Evolutionary conservation across 1,139 yeast species (phyloP).

Genomic region (Petasospora rhodanensis): DNA sequence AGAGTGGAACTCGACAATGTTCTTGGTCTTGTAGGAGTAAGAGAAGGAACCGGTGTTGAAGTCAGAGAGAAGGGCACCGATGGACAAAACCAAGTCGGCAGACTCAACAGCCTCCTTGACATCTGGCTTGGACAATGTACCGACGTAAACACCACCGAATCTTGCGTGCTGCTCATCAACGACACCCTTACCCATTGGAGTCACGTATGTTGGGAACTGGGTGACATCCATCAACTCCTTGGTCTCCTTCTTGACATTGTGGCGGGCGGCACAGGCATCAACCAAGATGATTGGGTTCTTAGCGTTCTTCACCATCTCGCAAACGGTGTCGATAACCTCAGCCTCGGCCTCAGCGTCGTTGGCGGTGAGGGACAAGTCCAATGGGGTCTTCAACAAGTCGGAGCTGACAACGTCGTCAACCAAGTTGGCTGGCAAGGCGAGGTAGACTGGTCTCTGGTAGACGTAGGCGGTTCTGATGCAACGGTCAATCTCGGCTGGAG

Average conservation of each 20-base stretch:
- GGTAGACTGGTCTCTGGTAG: conserved; percentile 76
- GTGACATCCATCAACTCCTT: conserved; percentile 59
- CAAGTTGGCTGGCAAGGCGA: conserved; percentile 80
- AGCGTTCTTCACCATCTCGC: conserved; percentile 50
- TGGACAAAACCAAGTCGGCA: conserved; percentile 70
- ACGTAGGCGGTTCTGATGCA: conserved; percentile 69
- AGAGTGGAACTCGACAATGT: conserved; percentile 86
- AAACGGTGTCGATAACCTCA: conserved; percentile 61
- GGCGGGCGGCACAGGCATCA: conserved; percentile 86
- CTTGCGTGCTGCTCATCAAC: conserved; percentile 71
- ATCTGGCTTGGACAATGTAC: conserved; percentile 70
- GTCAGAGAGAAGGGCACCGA: conserved; percentile 82
- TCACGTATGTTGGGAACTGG: conserved; percentile 78
- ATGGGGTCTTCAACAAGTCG: conserved; percentile 52
- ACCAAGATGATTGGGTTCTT: conserved; percentile 71
- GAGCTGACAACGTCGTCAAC: conserved; percentile 62
- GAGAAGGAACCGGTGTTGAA: conserved; percentile 90
- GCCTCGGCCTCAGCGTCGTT: conserved; percentile 68
- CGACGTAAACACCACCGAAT: conserved; percentile 86
- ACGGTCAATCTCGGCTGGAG: conserved; percentile 68
- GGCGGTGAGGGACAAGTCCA: conserved; percentile 55
- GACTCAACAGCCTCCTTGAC: conserved; percentile 73
- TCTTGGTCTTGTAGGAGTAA: conserved; percentile 72
- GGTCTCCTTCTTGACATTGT: conserved; percentile 61
- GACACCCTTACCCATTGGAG: conserved; percentile 88